These are phyloP conservation scores for Phyllosticta paracitricarpa DNA, from an alignment of 2,329 filamentous ascomycete species.

Conservation along the genomic window DNA sequence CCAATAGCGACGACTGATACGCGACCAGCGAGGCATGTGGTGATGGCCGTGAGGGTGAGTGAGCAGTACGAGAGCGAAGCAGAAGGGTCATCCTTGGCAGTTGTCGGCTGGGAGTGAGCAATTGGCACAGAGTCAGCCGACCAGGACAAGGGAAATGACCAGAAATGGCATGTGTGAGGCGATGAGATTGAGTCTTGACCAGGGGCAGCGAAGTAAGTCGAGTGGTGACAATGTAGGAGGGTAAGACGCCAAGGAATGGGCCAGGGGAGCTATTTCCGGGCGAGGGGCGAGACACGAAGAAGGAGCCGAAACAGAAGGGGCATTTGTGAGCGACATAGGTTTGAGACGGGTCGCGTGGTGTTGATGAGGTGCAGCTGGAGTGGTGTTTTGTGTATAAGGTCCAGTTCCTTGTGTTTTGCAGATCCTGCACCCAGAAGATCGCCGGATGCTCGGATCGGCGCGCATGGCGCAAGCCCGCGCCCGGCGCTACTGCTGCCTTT, in stretches of 20 bases:
- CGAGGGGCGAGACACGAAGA: background rate
- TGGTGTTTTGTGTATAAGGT: too few species aligned
- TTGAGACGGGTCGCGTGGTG: conserved; percentile 5
- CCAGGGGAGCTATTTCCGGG: too few species aligned
- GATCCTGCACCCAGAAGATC: background rate
- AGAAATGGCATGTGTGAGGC: background rate
- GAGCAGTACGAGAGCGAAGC: background rate
- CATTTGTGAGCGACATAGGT: background rate
- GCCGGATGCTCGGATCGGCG: background rate
- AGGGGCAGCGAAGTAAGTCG: background rate
- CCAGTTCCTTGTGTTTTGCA: background rate
- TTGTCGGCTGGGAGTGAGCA: background rate
- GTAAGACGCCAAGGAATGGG: background rate
- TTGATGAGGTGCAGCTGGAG: background rate
- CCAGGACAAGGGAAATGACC: background rate
- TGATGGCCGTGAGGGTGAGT: background rate
- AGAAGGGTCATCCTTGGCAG: background rate
- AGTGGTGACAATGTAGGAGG: background rate
- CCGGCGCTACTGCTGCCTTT: background rate
- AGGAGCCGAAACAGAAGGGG: background rate
- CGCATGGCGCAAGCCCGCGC: background rate
- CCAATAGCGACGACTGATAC: background rate
- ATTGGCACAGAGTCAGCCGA: background rate
- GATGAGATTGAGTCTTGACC: background rate
- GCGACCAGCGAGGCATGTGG: conserved; percentile 5